These are phyloP conservation scores for Aspergillus thermomutatus DNA, from an alignment of 2,329 filamentous ascomycete species.

Conservation along the genomic window DNA sequence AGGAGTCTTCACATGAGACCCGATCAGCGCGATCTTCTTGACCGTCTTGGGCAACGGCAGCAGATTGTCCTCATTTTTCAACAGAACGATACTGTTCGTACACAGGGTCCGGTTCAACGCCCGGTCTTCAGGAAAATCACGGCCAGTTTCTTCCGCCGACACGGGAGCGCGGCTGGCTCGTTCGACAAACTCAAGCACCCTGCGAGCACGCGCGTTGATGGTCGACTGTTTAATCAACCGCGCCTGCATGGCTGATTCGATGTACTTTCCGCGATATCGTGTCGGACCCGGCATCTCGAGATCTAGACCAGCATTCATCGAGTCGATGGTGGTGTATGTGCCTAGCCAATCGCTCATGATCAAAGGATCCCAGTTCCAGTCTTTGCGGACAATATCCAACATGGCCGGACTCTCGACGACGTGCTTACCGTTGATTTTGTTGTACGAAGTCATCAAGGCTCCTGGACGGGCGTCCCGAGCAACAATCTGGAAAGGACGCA, in stretches of 20 bases:
- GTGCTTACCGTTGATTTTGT: constrained; percentile 47
- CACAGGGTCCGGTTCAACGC: constrained; percentile 14
- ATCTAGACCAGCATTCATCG: constrained; percentile 23
- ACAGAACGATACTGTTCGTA: constrained; percentile 16
- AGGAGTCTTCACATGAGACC: constrained; percentile 32
- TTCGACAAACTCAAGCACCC: constrained; percentile 32
- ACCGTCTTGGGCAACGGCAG: constrained; percentile 18
- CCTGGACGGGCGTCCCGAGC: constrained; percentile 50
- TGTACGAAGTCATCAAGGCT: constrained; percentile 54
- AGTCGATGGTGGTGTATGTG: constrained; percentile 17
- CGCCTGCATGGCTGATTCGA: constrained; percentile 23
- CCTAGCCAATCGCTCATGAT: constrained; percentile 34
- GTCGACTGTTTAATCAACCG: constrained; percentile 25
- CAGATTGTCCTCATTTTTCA: constrained; percentile 17
- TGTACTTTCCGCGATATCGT: constrained; percentile 32
- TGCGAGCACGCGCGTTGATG: constrained; percentile 28
- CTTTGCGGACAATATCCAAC: constrained; percentile 29
- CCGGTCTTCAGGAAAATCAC: constrained; percentile 16
- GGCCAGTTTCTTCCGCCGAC: constrained; percentile 8
- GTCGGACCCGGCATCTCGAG: constrained; percentile 25
- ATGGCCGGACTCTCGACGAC: constrained; percentile 25
- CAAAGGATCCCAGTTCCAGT: constrained; percentile 33
- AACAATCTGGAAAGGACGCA: constrained; percentile 58
- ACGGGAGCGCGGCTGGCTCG: constrained; percentile 13
- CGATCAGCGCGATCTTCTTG: constrained; percentile 23